Evolutionary conservation across 1,284 basidiomycete genomes (phyloP), one percentile per base, ranked within the genome.

Genomic region (Ustilago sp.): DNA sequence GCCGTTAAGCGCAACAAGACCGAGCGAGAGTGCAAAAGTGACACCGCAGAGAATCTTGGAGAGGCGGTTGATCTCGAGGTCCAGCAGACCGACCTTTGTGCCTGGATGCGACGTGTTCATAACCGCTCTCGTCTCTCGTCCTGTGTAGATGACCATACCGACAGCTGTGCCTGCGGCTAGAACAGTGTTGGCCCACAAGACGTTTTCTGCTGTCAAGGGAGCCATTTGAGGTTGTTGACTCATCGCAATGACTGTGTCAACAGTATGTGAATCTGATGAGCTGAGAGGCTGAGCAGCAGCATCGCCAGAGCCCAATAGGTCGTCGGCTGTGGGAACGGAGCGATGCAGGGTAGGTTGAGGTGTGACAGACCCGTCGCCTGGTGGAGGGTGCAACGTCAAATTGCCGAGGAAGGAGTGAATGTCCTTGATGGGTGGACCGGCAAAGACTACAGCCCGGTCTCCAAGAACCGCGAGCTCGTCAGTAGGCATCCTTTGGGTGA

Each of bases 41-140:
- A 98, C 95, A 0, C 91, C 89, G 82, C 95, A 98, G 2, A 99
- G 89, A 73, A 99, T 98, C 93, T 99, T 99, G 12, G 96, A 94
- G 59, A 99, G 90, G 55, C 91, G 90, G 86, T 99, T 99, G 79
- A 99, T 95, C 87, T 99, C 97, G 58, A 94, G 84, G 86, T 99
- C 97, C 64, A 99, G 86, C 48, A 96, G 86, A 4, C 97, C 96
- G 55, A 94, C 91, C 86, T 99, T 99, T 1, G 95, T 98, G 82
- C 93, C 93, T 0, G 97, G 95, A 87, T 98, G 94, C 78, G 93
- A 95, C 1, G 96, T 99, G 81, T 99, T 99, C 93, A 99, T 94
- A n/a, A 98, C 95, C 0, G 96, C 95, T 50, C 97, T 89, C 2
- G 96, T 98, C 85, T 99, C 96, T 0, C 92, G 88, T 0, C 96